These are phyloP conservation scores for Echria macrotheca DNA, from an alignment of 495 filamentous ascomycete species.

Conservation along the genomic window DNA sequence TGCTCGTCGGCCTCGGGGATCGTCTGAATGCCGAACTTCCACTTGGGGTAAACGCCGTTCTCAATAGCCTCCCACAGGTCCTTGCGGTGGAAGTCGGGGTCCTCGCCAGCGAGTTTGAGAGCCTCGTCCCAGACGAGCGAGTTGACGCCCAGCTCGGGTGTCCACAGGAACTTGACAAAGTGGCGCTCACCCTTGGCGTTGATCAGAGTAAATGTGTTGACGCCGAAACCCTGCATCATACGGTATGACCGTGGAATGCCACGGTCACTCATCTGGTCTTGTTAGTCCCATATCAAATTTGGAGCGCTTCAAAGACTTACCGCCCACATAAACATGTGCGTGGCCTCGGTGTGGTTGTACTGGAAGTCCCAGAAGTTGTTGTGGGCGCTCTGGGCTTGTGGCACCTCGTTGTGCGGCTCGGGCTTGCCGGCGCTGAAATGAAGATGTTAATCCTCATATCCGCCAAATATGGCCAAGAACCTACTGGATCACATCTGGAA, in stretches of 20 bases:
- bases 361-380: constrained; percentile 60
- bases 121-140: constrained; percentile 88
- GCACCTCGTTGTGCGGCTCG: constrained; percentile 68
- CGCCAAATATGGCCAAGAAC: too few species aligned
- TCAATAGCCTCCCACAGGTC: constrained; percentile 80
- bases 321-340: constrained; percentile 81
- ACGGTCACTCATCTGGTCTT: constrained; percentile 77
- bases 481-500: constrained; percentile 75
- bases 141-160: constrained; percentile 73
- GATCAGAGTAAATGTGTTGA: constrained; percentile 73
- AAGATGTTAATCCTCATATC: too few species aligned
- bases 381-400: constrained; percentile 59
- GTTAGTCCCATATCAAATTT: too few species aligned
- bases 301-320: too few species aligned
- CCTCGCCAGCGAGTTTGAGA: constrained; percentile 71
- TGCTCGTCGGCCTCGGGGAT: constrained; percentile 66
- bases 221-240: constrained; percentile 92
- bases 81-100: constrained; percentile 85
- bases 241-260: constrained; percentile 74
- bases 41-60: constrained; percentile 65
- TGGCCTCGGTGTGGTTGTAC: constrained; percentile 64
- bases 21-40: constrained; percentile 78
- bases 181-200: constrained; percentile 65
- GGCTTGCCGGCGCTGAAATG: constrained; percentile 76
- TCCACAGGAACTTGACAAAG: constrained; percentile 82